A percentile compares a stretch with the other conserved stretches of the same genome.
Evolutionary conservation across 257 asterid genomes (phyloP).

Genomic region (Capsicum baccatum): DNA sequence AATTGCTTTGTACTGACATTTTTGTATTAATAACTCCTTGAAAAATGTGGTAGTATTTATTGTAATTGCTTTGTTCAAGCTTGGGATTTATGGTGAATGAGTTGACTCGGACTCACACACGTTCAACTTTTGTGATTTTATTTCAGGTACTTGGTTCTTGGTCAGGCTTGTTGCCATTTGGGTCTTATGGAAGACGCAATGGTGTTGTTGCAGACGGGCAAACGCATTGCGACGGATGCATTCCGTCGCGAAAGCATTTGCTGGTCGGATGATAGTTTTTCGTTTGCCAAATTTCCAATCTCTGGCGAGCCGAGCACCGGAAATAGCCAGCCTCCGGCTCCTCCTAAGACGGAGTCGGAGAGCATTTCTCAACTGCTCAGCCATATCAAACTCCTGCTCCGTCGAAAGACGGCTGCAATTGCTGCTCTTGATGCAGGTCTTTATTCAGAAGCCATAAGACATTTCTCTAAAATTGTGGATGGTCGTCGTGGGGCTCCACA

Average conservation of each 20-base stretch:
- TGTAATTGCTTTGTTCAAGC: neutral
- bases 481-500: slow-evolving; percentile 82
- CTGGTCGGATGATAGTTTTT: slow-evolving; percentile 79
- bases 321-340: slow-evolving; percentile 46
- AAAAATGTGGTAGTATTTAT: slow-evolving; percentile 7
- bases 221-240: slow-evolving; percentile 88
- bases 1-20: slow-evolving; percentile 31
- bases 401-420: slow-evolving; percentile 76
- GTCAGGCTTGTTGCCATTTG: slow-evolving; percentile 93
- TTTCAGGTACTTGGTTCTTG: slow-evolving; percentile 77
- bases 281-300: slow-evolving; percentile 57
- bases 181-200: slow-evolving; percentile 96
- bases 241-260: slow-evolving; percentile 91
- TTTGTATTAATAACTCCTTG: neutral
- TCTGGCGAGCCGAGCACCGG: slow-evolving; percentile 42
- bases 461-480: slow-evolving; percentile 75
- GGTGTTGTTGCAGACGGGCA: slow-evolving; percentile 89
- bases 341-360: slow-evolving; percentile 61
- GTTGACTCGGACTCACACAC: neutral
- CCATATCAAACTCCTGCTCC: slow-evolving; percentile 72
- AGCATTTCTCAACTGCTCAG: slow-evolving; percentile 67
- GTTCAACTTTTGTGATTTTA: slow-evolving; percentile 21
- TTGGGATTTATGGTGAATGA: neutral
- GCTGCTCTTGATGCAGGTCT: slow-evolving; percentile 80
- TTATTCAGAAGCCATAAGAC: slow-evolving; percentile 66